Percentiles rank a stretch among this genome's conserved stretches.
phyloP scores from a whole-genome alignment of 768 basidiomycete genomes.

The Phaeotremella fagi region DNA sequence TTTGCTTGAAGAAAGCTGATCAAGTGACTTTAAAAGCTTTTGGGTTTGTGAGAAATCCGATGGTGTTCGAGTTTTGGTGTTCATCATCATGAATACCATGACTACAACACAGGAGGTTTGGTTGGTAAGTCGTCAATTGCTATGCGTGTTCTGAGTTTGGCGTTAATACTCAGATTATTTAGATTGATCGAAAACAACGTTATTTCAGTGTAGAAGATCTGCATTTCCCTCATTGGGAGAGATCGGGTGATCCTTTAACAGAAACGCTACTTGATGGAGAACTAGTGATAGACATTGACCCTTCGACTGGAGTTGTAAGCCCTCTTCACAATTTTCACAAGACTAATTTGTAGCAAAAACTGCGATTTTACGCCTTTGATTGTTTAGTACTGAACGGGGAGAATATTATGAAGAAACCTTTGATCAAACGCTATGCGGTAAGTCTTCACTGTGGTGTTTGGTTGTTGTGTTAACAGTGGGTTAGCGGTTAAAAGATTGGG shows the following conservation, averaged over 20 bases:
- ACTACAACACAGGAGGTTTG: slow-evolving; percentile 58
- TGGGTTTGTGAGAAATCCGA: slow-evolving; percentile 99
- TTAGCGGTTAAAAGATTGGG: slow-evolving; percentile 74
- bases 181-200: slow-evolving; percentile 93
- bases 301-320: slow-evolving; percentile 63
- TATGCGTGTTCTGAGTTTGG: not conserved
- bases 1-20: not conserved
- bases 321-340: slow-evolving; percentile 8
- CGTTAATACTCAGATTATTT: slow-evolving; percentile 3
- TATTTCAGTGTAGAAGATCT: slow-evolving; percentile 72
- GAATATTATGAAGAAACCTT: slow-evolving; percentile 76
- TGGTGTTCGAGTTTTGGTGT: slow-evolving; percentile 81
- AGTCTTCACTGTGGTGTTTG: slow-evolving; percentile 36
- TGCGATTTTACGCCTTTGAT: slow-evolving; percentile 85
- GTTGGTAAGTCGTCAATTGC: slow-evolving; percentile 57
- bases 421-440: slow-evolving; percentile 88
- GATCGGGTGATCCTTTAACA: slow-evolving; percentile 61
- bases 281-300: slow-evolving; percentile 84
- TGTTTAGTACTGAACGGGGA: slow-evolving; percentile 79
- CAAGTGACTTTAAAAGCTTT: slow-evolving; percentile 59
- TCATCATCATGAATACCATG: slow-evolving; percentile 62
- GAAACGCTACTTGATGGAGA: slow-evolving; percentile 90
- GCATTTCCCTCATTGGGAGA: slow-evolving; percentile 84
- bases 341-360: slow-evolving; percentile 58
- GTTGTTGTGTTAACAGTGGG: not conserved